These are phyloP conservation scores for Myriosclerotinia curreyana DNA, from an alignment of 2,329 filamentous ascomycete species.

Conservation along the genomic window DNA sequence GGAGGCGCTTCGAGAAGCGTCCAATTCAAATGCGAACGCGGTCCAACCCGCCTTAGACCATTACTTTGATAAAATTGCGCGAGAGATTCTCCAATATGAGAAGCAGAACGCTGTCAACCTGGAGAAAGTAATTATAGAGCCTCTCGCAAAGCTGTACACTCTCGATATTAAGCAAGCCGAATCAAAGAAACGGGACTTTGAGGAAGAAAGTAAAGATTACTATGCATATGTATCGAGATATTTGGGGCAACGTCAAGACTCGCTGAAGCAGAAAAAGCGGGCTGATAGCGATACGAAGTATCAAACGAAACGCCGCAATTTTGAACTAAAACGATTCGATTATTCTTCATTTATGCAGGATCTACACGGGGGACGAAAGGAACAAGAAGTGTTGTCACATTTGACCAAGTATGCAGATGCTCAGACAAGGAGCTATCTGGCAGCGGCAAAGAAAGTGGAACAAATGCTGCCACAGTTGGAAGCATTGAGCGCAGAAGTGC, in stretches of 20 bases:
- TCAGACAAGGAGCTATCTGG: constrained; percentile 79
- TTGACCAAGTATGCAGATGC: constrained; percentile 90
- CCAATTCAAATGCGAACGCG: constrained; percentile 87
- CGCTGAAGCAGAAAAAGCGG: constrained; percentile 94
- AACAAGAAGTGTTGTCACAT: constrained; percentile 93
- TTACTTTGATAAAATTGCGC: constrained; percentile 95
- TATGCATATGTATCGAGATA: constrained; percentile 94
- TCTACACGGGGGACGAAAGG: constrained; percentile 96
- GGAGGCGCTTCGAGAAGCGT: constrained; percentile 81
- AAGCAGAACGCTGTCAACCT: constrained; percentile 78
- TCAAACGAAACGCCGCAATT: constrained; percentile 86
- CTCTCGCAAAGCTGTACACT: constrained; percentile 85
- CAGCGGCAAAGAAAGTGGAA: constrained; percentile 83
- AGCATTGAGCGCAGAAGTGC: constrained; percentile 83
- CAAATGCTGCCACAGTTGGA: constrained; percentile 84
- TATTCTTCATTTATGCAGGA: constrained; percentile 99
- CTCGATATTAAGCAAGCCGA: constrained; percentile 98
- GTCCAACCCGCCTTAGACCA: constrained; percentile 97
- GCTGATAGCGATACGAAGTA: constrained; percentile 95
- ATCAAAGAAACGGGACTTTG: constrained; percentile 94
- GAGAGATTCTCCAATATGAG: constrained; percentile 85
- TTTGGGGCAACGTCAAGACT: constrained; percentile 93
- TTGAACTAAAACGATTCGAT: constrained; percentile 96
- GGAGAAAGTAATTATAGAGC: constrained; percentile 92
- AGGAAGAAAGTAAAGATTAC: constrained; percentile 98